Evolutionary conservation across 1,284 basidiomycete species (phyloP), one percentile per base, ranked within the genome.

Genomic region (Schizophyllum amplum): DNA sequence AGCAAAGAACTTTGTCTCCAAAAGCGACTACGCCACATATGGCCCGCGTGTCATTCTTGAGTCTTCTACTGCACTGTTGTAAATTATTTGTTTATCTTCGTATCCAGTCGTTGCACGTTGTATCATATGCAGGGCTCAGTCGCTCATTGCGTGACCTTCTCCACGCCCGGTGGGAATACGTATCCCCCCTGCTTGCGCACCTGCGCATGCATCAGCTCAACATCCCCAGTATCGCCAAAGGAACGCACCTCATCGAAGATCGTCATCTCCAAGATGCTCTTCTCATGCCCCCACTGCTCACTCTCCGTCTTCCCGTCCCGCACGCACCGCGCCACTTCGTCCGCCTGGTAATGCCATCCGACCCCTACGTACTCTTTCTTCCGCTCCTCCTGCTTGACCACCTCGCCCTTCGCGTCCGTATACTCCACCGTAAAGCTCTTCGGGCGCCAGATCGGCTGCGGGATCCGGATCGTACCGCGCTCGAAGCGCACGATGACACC

Each of bases 311-410:
- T 89, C 5, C 87, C 88, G 57, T 87, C 87, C 52, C 84, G 71
- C 21, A 94, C 73, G 65, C 87, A 90, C 53, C 90, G 71, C 15
- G 90, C 92, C 17, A 93, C 91, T 61, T 94, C 92, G 62, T 92
- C 90, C 6, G 90, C 89, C 68, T 90, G 79, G 67, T 81, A 91
- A 69, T 89, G 80, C 83, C 78, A 86, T 11, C 87, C 87, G 33
- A 69, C 67, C 6, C 87, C 88, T 2, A 76, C 71, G 64, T 84
- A 82, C 26, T 80, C 72, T 62, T 84, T 81, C 27, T 64, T 66
- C 57, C 69, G 74, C 47, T 72, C 82, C 64, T 84, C 84, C 65
- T 87, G 82, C 53, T 73, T 74, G 26, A 72, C 72, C 24, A 83
- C 67, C 53, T 71, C 71, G 1, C 76, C 76, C 24, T 76, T 75